Evolutionary conservation across 148 eudicot species (phyloP).

Genomic region (Fagopyrum esculentum): DNA sequence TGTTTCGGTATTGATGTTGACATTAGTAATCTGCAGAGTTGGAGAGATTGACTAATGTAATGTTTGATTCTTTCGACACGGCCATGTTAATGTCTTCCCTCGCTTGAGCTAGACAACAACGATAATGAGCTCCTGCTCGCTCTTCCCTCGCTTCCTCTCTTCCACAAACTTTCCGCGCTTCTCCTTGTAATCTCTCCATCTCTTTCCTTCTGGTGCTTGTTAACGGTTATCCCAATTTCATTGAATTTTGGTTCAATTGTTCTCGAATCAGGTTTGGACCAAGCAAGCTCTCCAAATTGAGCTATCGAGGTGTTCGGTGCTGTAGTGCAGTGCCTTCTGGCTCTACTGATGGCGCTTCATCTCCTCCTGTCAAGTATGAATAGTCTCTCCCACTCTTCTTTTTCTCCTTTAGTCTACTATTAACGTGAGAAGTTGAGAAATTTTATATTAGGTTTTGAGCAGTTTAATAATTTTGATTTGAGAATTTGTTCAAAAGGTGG

Average conservation of each 20-base stretch:
- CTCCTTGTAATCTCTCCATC: slow-evolving; percentile 24
- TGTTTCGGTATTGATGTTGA: no score
- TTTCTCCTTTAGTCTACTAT: background rate
- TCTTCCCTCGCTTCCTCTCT: slow-evolving; percentile 47
- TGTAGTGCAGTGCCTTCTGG: slow-evolving; percentile 39
- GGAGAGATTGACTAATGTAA: no score
- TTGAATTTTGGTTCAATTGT: background rate
- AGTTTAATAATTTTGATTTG: no score
- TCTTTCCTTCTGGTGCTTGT: slow-evolving; percentile 8
- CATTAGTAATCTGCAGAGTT: no score
- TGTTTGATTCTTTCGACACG: no score
- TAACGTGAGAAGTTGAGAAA: background rate
- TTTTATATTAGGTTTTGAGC: background rate
- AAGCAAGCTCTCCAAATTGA: slow-evolving; percentile 18
- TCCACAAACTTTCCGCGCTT: slow-evolving; percentile 39
- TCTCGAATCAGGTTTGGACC: slow-evolving; percentile 29
- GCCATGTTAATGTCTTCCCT: no score
- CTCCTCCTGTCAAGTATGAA: background rate
- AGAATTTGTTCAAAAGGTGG: no score
- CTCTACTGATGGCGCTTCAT: slow-evolving; percentile 11
- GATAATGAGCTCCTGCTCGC: slow-evolving; percentile 20
- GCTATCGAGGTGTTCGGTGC: slow-evolving; percentile 35
- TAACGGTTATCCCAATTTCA: background rate
- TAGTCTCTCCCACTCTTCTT: background rate
- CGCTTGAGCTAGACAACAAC: no score